Evolutionary conservation across 75 land plant species (phyloP), one percentile per base, ranked within the genome.

Genomic region (Picea glauca): DNA sequence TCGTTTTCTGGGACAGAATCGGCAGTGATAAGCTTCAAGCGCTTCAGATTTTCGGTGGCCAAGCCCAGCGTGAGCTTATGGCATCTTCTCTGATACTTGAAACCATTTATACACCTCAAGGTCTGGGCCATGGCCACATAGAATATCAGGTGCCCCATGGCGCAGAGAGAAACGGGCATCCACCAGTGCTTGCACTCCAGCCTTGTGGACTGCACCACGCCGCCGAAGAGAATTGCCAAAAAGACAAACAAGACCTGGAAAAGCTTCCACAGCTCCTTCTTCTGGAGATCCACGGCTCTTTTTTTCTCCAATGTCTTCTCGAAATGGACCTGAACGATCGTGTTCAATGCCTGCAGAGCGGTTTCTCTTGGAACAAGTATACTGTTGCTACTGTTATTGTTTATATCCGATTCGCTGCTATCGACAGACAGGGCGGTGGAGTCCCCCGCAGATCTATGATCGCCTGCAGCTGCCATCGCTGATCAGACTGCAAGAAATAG

Each of bases 11-110:
- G 20, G 17, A 72, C 83, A 33, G 43, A 79, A 1, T 78, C 91
- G 13, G 32, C 76, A 8, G 43, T 35, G 30, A 83, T 80, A 72
- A 81, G 64, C 90, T 82, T 82, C 43, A 93, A 35, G 72, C 77
- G 70, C 82, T 68, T 77, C 14, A 92, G 88, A 82, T 83, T 65
- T 68, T 93, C 96, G 0, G 94, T 92, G 58, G 96, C 96, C 57
- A 93, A 59, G 17, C 90, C 90, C 1, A 93, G 86, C 7, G 94
- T 93, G 61, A 92, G 86, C 88, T 93, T 92, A 77, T 93, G 96
- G 85, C 96, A 93, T 26, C 96, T 33, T 60, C 96, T 31, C 84
- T 92, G 94, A 79, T 93, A 93, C 90, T 86, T 89, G 81, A 93
- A 92, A 17, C 89, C 94, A 77, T 93, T 93, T 81, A 93, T 90